Evolutionary conservation across 805 yeast species (phyloP), one percentile per base, ranked within the genome.

Genomic region (Kazachstania psychrophila): DNA sequence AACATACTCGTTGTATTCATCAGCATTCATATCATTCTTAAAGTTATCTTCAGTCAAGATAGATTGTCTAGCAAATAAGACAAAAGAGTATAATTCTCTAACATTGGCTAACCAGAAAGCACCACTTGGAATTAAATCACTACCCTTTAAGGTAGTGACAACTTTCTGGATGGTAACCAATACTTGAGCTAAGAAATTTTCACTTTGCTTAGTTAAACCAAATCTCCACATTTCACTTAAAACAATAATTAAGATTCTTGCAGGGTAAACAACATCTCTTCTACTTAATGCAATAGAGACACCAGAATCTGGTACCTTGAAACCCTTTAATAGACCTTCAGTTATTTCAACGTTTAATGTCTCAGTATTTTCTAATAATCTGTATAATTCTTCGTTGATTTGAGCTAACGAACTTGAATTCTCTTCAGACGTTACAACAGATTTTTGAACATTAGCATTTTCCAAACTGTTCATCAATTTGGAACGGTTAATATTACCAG

Each of bases 31-130:
- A 43, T 83, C 95, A 42, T 75, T 75, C 31, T 82, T 71, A 43
- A 85, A 71, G 5, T 79, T 71, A 54, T 83, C 94, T 54, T 85
- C 86, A 31, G 84, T 88, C 34, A 84, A 65, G 42, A 92, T 85
- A n/a, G 95, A 86, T 41, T 77, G 75, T 61, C 89, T 95, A 3
- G 97, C 97, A 61, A 86, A 83, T 12, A 88, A 77, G 41, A 89
- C 95, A 68, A 92, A 92, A 3, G 97, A 87, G 60, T 83, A 84
- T 51, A 92, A 71, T 58, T 92, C 97, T 58, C 92, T 96, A 3
- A 94, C 88, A 62, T 92, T 92, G 3, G 96, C 84, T 46, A 92
- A 70, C 98, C 98, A 92, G 68, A 88, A 92, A 0, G 96, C 95
- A 47, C 96, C 97, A 49, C 86, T 86, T 32, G 86, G 77, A 51